These are phyloP conservation scores for Pythium chondricola DNA, from an alignment of 352 stramenopile genomes.

Conservation along the genomic window DNA sequence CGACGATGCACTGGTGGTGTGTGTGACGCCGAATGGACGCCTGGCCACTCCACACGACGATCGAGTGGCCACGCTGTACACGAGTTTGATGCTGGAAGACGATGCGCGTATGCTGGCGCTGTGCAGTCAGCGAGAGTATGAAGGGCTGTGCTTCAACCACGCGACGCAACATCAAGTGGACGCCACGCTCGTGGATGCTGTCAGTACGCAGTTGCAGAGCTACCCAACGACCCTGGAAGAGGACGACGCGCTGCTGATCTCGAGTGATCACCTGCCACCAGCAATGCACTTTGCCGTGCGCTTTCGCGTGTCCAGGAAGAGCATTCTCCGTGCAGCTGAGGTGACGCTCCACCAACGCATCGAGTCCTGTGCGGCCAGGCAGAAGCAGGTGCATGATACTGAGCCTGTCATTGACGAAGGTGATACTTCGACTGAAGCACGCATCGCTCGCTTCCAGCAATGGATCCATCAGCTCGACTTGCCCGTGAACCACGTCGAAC, in stretches of 20 bases:
- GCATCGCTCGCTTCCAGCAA: conserved; percentile 19
- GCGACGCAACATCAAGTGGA: conserved; percentile 4
- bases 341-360: conserved; percentile 3
- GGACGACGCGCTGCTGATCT: conserved; percentile 16
- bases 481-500: conserved; percentile 47
- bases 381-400: not conserved
- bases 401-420: not conserved
- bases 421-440: not conserved
- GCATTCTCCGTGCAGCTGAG: conserved; percentile 30
- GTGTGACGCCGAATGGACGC: conserved; percentile 6
- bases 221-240: conserved; percentile 39
- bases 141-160: conserved; percentile 28
- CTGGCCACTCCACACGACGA: conserved; percentile 3
- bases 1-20: conserved; percentile 1
- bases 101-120: conserved; percentile 9
- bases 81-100: conserved; percentile 1
- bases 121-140: conserved; percentile 19
- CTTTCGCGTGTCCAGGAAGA: conserved; percentile 52
- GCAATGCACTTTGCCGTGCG: conserved; percentile 20
- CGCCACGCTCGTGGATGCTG: not conserved
- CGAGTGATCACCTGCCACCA: not conserved
- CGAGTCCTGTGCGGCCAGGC: not conserved
- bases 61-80: conserved; percentile 1
- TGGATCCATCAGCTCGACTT: conserved; percentile 24
- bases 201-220: conserved; percentile 6